A percentile compares a stretch with the other conserved stretches of the same genome.
Conservation (phyloP, 1,139 yeast genomes). For the Debaryomyces robertsiae region DNA sequence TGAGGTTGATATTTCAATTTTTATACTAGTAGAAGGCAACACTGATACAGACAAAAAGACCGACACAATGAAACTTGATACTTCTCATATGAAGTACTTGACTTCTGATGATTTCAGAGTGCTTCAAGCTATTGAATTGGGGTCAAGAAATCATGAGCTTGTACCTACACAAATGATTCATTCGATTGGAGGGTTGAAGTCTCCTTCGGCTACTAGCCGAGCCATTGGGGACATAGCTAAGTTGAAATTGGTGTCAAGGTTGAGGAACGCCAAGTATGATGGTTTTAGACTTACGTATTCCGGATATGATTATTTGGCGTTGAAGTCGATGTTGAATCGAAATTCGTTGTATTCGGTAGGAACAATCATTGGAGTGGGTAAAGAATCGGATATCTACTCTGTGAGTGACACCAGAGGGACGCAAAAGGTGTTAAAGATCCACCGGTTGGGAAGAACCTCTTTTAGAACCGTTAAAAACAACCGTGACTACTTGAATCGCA, state of each 20-base stretch:
- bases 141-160: constrained; percentile 89
- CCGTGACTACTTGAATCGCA: constrained; percentile 81
- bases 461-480: constrained; percentile 90
- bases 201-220: constrained; percentile 75
- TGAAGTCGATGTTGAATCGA: constrained; percentile 77
- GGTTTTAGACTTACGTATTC: constrained; percentile 87
- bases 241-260: constrained; percentile 70
- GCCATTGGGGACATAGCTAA: constrained; percentile 87
- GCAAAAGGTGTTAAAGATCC: constrained; percentile 80
- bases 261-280: constrained; percentile 87
- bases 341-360: constrained; percentile 80
- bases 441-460: constrained; percentile 90
- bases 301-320: constrained; percentile 90
- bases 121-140: constrained; percentile 85
- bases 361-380: constrained; percentile 91
- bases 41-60: not conserved
- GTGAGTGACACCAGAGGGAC: constrained; percentile 70
- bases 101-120: constrained; percentile 90
- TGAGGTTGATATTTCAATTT: constrained; percentile 10
- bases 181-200: constrained; percentile 74
- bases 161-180: constrained; percentile 89
- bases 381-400: constrained; percentile 94
- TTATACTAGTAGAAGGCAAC: not conserved
- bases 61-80: constrained; percentile 77
- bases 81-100: constrained; percentile 89